Evolutionary conservation across 495 filamentous ascomycete genomes (phyloP), one percentile per base, ranked within the genome.

Genomic region (Cercophora samala): DNA sequence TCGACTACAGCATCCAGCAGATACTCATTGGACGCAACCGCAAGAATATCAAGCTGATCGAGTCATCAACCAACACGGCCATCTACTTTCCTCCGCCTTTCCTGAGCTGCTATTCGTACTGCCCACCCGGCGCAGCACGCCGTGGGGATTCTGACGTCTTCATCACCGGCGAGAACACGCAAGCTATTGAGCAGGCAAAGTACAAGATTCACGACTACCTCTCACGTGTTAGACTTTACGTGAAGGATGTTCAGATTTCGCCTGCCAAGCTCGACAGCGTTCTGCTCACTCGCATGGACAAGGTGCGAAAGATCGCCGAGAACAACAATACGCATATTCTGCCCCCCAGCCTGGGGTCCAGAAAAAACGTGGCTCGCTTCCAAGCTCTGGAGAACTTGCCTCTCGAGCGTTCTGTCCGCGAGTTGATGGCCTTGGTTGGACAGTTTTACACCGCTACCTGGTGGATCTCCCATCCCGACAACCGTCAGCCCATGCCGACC

Each of bases 391-490:
- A 99, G 73, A 91, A 95, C 53, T 82, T 96, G 68, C 92, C 96
- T 70, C 90, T 97, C 24, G 96, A 98, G 79, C 91, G 94, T 21
- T 96, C 96, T 52, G 89, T 97, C 69, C 85, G 92, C 68, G 94
- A 97, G 76, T 89, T 99, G 64, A 98, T 99, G 95, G 87, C 88
- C 60, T 80, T 99, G 77, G 91, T 93, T 86, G 69, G 88, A 75
- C 95, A 99, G 81, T 99, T 97, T 80, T 99, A 99, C 77, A 93
- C 91, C 71, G 93, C 95, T 29, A 92, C 92, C 1, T 99, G 96
- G 95, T 97, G 91, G 88, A 90, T 97, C 68, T 88, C 91, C 70
- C 87, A 91, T 74, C 87, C 90, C 11, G 90, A 92, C 62, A 80
- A 84, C n/a, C 79, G 83, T 32, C 87, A 91, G 65, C 85, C 68